These are phyloP conservation scores for Sordariomycetes sp. DNA, from an alignment of 2,329 filamentous ascomycete genomes.

Conservation along the genomic window DNA sequence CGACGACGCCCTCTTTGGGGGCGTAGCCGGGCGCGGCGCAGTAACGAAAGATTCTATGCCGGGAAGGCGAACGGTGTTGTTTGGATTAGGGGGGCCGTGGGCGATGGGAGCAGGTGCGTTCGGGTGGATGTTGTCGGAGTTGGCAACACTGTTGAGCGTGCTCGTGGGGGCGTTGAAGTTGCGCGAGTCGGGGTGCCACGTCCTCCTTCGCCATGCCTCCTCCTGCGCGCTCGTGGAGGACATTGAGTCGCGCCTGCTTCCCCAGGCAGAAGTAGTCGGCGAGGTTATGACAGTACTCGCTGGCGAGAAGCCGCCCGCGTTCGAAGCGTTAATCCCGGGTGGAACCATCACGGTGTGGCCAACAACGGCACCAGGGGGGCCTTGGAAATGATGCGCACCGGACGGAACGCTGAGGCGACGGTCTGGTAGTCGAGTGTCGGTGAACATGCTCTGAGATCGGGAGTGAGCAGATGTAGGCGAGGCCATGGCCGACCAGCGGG, in stretches of 20 bases:
- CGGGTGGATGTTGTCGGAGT: constrained; percentile 49
- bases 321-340: constrained; percentile 43
- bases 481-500: constrained; percentile 58
- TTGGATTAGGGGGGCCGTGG: constrained; percentile 30
- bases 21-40: constrained; percentile 51
- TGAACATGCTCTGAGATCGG: constrained; percentile 63
- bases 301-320: constrained; percentile 45
- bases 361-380: constrained; percentile 43
- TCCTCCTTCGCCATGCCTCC: constrained; percentile 71
- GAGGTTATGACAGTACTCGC: constrained; percentile 28
- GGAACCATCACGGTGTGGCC: constrained; percentile 44
- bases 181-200: constrained; percentile 78
- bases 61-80: constrained; percentile 59
- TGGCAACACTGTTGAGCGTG: constrained; percentile 64
- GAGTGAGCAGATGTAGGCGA: constrained; percentile 65
- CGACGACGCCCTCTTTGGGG: constrained; percentile 54
- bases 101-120: constrained; percentile 22
- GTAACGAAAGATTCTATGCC: constrained; percentile 90
- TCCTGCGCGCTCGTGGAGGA: constrained; percentile 43
- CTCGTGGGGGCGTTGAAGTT: constrained; percentile 54
- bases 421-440: constrained; percentile 50
- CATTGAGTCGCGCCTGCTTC: constrained; percentile 51
- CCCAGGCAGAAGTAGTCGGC: constrained; percentile 36
- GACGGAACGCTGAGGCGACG: constrained; percentile 78
- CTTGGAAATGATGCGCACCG: constrained; percentile 62